These are phyloP conservation scores for Salix suchowensis DNA, from an alignment of 345 rosid genomes.

Conservation along the genomic window DNA sequence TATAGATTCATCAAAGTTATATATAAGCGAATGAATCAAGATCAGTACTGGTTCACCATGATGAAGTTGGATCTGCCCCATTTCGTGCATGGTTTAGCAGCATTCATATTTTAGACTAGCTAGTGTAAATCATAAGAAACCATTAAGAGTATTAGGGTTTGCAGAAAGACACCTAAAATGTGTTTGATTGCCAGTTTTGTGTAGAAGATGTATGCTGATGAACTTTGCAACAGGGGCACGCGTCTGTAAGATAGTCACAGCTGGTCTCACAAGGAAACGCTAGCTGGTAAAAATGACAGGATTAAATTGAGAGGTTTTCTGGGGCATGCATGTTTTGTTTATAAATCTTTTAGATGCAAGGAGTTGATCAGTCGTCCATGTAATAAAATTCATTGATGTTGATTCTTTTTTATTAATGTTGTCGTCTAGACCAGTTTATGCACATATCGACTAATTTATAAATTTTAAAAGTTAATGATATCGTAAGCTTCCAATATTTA, in stretches of 20 bases:
- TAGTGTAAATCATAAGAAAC: background rate
- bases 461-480: too few species aligned
- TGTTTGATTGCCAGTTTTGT: background rate
- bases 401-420: background rate
- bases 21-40: too few species aligned
- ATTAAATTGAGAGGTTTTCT: background rate
- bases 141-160: background rate
- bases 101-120: background rate
- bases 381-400: background rate
- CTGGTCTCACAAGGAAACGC: background rate
- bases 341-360: background rate
- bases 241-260: background rate
- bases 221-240: background rate
- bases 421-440: too few species aligned
- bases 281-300: background rate
- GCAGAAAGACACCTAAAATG: background rate
- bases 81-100: background rate
- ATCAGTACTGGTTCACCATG: background rate
- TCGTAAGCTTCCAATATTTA: fast-evolving
- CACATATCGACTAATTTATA: fast-evolving
- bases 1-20: too few species aligned
- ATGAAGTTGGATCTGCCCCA: background rate
- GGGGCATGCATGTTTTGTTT: background rate
- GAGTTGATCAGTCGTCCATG: background rate
- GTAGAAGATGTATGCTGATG: background rate